Base-by-base conservation (phyloP, 805 yeast genomes). In the Wickerhamomyces kurtzmanii region DNA sequence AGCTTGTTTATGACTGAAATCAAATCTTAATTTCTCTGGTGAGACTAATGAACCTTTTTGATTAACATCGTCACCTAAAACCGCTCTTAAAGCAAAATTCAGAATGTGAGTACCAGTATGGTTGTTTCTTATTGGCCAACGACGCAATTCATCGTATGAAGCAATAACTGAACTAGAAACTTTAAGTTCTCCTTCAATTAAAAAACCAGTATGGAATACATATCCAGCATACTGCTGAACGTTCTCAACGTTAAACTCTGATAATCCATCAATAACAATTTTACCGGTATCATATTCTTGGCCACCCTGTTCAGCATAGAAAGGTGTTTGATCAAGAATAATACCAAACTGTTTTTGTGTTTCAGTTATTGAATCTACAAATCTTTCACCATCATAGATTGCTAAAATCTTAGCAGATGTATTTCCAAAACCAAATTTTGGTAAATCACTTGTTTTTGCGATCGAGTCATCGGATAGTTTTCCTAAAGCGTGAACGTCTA, bases 231-330 rank as follows among this genome's bases (percentile, higher is more conserved):
- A 91, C 23, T 66, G 65, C 62, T 91, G 98, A 28, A 86, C 96
- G 49, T 91, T 86, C 39, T 76, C 79, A 34, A 91, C 97, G 33
- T 73, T 75, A 58, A 91, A 89, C 55, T 89, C 95, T 31, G 87
- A 66, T 42, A 59, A 59, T 25, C 93, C 96, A 50, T 87, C 96
- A 46, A 85, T 75, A 28, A 85, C 87, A 39, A 91, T 68, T 55
- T 73, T 80, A 59, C 99, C 99, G 23, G 93, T 81, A 54, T 91
- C 99, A 49, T 69, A 80, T 57, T 86, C 96, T 67, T 91, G 99
- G 50, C 99, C 99, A 74, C 99, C 99, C 59, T 84, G 93, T 63
- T 91, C 99, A 28, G 98, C 97, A 51, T 91, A 91, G 59, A 91
- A 85, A 54, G 93, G 91, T 15, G 97, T 84, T 55, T 74, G 80